Evolutionary conservation across 2,329 filamentous ascomycete species (phyloP).

Genomic region (Phaeosphaeria sp.): DNA sequence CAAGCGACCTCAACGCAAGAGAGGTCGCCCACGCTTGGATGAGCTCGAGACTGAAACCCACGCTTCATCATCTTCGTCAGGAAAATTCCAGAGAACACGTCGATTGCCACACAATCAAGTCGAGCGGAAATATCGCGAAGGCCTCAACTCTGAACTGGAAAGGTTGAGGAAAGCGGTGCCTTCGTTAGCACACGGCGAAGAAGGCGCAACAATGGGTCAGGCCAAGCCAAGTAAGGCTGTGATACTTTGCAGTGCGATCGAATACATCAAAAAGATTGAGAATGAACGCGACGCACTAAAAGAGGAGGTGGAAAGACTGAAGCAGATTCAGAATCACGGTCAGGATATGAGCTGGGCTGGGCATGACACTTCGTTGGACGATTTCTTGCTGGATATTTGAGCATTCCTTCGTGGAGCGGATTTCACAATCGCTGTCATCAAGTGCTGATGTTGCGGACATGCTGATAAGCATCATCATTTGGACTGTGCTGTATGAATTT

Average conservation of each 20-base stretch:
- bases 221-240: constrained; percentile 44
- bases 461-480: neutral
- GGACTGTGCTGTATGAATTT: neutral
- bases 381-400: constrained; percentile 12
- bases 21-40: constrained; percentile 41
- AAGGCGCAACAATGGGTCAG: constrained; percentile 30
- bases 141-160: constrained; percentile 39
- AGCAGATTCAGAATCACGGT: constrained; percentile 11
- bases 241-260: constrained; percentile 40
- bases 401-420: neutral
- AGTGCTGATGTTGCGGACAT: constrained; percentile 5
- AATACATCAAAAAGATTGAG: constrained; percentile 41
- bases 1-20: constrained; percentile 38
- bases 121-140: constrained; percentile 41
- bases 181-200: constrained; percentile 39
- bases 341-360: constrained; percentile 12
- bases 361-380: constrained; percentile 13
- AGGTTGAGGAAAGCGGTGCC: constrained; percentile 37
- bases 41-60: constrained; percentile 22
- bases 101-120: constrained; percentile 48
- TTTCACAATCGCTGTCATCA: constrained; percentile 4
- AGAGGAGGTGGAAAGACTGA: constrained; percentile 36
- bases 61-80: constrained; percentile 20
- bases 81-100: constrained; percentile 24
- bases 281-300: constrained; percentile 33